These are phyloP conservation scores for Gyrodon lividus DNA, from an alignment of 768 basidiomycete genomes.

Conservation along the genomic window DNA sequence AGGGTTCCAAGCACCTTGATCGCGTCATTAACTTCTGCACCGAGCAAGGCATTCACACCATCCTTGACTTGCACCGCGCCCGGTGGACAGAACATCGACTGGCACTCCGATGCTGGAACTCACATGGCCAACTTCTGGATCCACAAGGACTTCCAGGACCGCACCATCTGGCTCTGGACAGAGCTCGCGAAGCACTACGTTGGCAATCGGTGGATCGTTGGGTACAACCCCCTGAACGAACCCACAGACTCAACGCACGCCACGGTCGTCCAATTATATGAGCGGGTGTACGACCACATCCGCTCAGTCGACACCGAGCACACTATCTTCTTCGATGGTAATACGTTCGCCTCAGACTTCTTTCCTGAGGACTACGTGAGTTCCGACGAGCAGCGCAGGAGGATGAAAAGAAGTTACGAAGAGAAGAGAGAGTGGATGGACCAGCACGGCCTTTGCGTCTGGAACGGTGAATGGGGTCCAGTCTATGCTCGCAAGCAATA, in stretches of 20 bases:
- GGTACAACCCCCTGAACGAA: slow-evolving; percentile 87
- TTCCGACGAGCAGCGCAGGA: slow-evolving; percentile 48
- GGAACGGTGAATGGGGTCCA: slow-evolving; percentile 86
- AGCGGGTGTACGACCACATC: slow-evolving; percentile 66
- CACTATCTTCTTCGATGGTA: slow-evolving; percentile 78
- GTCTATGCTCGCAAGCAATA: slow-evolving; percentile 69
- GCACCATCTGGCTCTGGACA: slow-evolving; percentile 74
- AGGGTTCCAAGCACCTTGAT: slow-evolving; percentile 81
- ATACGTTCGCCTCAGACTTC: slow-evolving; percentile 80
- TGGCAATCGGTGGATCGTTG: slow-evolving; percentile 78
- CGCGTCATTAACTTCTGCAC: slow-evolving; percentile 77
- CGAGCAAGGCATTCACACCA: slow-evolving; percentile 71
- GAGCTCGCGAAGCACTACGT: slow-evolving; percentile 75
- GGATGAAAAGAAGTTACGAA: slow-evolving; percentile 59
- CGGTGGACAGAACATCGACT: slow-evolving; percentile 74
- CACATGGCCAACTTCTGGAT: slow-evolving; percentile 77
- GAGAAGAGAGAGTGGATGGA: slow-evolving; percentile 82
- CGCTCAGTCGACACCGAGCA: slow-evolving; percentile 69
- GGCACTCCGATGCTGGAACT: slow-evolving; percentile 75
- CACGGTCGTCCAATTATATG: slow-evolving; percentile 65
- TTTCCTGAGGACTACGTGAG: slow-evolving; percentile 54
- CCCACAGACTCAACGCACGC: slow-evolving; percentile 67
- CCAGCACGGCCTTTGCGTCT: slow-evolving; percentile 58
- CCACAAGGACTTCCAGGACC: slow-evolving; percentile 85
- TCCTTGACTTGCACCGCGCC: slow-evolving; percentile 81